These are phyloP conservation scores for Cajanus cajan DNA, from an alignment of 306 rosid genomes.

Conservation along the genomic window DNA sequence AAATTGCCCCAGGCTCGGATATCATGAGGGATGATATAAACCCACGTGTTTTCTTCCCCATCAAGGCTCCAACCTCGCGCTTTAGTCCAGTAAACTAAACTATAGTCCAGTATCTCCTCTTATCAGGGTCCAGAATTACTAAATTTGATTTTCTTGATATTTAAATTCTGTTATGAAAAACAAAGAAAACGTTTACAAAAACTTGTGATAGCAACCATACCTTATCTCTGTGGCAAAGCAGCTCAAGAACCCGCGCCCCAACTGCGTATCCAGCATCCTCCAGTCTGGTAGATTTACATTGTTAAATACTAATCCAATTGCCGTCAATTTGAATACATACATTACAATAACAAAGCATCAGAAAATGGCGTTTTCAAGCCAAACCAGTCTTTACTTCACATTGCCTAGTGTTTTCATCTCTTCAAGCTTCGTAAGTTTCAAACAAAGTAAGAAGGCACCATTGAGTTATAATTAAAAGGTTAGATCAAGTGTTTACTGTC, in stretches of 20 bases:
- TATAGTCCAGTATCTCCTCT: background rate
- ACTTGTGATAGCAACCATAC: constrained; percentile 37
- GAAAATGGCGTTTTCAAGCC: background rate
- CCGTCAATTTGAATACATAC: background rate
- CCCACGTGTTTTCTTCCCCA: background rate
- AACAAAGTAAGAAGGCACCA: background rate
- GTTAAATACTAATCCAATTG: background rate
- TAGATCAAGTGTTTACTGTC: background rate
- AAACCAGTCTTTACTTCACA: constrained; percentile 2
- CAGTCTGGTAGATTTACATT: constrained; percentile 51
- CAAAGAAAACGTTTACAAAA: background rate
- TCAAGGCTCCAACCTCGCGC: background rate
- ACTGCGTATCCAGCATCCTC: constrained; percentile 99
- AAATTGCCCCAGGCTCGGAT: background rate
- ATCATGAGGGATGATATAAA: constrained; percentile 1
- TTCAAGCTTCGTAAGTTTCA: constrained; percentile 2
- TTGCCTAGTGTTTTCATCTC: background rate
- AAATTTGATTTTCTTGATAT: background rate
- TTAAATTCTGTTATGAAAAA: background rate
- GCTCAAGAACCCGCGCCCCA: constrained; percentile 94
- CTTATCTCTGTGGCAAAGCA: constrained; percentile 97
- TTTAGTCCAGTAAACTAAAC: background rate
- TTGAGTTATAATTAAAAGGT: background rate
- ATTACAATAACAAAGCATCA: background rate
- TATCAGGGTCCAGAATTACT: background rate